phyloP scores from a whole-genome alignment of 768 basidiomycete genomes.

The Suillus subalutaceus region DNA sequence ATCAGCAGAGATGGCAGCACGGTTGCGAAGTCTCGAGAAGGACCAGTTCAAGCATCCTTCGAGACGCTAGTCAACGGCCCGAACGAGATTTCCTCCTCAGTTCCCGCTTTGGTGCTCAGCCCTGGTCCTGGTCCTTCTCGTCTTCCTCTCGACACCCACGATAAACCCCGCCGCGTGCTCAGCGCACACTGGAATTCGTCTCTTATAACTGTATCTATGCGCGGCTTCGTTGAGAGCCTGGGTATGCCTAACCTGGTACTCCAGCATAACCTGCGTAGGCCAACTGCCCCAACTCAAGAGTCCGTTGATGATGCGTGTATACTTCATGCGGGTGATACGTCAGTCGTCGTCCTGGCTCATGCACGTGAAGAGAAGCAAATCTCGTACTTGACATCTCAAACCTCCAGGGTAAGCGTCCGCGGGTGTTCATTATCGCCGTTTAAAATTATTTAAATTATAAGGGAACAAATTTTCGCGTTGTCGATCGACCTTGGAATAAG shows the following conservation, averaged over 20 bases:
- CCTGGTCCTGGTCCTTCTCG: slow-evolving; percentile 6
- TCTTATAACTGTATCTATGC: slow-evolving; percentile 40
- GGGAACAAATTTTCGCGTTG: slow-evolving; percentile 10
- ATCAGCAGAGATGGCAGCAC: background rate
- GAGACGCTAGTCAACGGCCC: no score
- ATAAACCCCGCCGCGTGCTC: slow-evolving; percentile 45
- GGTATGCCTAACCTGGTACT: slow-evolving; percentile 24
- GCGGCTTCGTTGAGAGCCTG: slow-evolving; percentile 39
- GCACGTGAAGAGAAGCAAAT: slow-evolving; percentile 40
- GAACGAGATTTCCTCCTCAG: background rate
- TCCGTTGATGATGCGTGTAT: slow-evolving; percentile 48
- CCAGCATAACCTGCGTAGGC: slow-evolving; percentile 22
- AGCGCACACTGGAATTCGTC: slow-evolving; percentile 16
- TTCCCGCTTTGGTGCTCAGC: slow-evolving; percentile 1
- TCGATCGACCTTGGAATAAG: slow-evolving; percentile 34
- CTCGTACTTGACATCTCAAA: slow-evolving; percentile 21
- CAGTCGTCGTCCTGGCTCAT: slow-evolving; percentile 41
- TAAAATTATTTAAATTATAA: background rate
- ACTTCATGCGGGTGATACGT: slow-evolving; percentile 26
- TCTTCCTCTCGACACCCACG: slow-evolving; percentile 33
- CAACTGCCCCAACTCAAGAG: slow-evolving; percentile 28
- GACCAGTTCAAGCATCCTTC: background rate
- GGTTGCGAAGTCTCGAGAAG: background rate
- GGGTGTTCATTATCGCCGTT: background rate
- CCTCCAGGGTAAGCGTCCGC: background rate